These are phyloP conservation scores for Chenopodium quinoa DNA, from an alignment of 148 eudicot species.

Conservation along the genomic window DNA sequence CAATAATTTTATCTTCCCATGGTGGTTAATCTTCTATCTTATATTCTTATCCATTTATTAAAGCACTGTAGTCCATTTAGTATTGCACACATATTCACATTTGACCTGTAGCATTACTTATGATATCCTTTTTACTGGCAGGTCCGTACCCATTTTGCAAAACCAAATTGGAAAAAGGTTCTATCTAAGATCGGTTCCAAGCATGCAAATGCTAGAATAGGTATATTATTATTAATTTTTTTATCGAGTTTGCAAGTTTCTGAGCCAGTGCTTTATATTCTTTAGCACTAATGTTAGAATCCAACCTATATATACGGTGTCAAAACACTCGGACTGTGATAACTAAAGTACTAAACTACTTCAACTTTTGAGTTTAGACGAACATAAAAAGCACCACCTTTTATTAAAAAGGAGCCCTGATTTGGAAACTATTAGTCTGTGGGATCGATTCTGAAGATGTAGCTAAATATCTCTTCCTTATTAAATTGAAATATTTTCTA, in stretches of 20 bases:
- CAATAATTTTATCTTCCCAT: not conserved
- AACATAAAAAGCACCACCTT: not conserved
- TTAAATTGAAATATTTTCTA: not conserved
- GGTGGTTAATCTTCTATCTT: not conserved
- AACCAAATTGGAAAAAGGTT: conserved; percentile 96
- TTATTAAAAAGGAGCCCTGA: not conserved
- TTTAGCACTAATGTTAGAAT: too few relatives aligned
- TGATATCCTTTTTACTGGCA: conserved; percentile 26
- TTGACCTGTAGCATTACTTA: not conserved
- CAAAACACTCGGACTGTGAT: too few relatives aligned
- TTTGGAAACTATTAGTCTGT: not conserved
- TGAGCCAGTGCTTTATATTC: not conserved
- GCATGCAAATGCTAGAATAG: conserved; percentile 86
- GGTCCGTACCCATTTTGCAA: conserved; percentile 97
- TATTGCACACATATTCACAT: not conserved
- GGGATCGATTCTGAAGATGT: not conserved
- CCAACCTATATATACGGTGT: too few relatives aligned
- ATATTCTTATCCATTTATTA: not conserved
- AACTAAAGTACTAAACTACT: not conserved
- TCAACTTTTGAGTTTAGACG: not conserved
- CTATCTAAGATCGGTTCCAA: conserved; percentile 64
- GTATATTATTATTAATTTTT: too few relatives aligned
- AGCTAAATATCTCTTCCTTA: not conserved
- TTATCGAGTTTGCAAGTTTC: not conserved
- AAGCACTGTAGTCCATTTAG: not conserved